Evolutionary conservation across 306 rosid species (phyloP), one percentile per base, ranked within the genome.

Genomic region (Calophaca sinica): DNA sequence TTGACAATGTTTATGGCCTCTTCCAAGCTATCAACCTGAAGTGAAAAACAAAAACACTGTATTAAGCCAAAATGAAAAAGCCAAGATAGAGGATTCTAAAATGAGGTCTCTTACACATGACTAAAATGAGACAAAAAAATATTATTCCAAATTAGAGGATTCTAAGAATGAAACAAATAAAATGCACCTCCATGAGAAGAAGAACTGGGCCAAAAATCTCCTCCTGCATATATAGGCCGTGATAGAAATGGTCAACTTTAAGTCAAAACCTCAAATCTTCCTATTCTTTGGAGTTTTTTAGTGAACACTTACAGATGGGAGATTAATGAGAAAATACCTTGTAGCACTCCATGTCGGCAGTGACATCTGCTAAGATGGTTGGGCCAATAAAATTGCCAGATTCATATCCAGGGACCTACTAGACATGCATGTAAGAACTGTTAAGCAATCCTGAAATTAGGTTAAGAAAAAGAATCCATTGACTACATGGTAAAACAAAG

Each of bases 201-300:
- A 90, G 96, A 81, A 90, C 93, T 28, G 96, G 96, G 20, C 96
- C 96, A 76, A 90, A 90, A 69, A 90, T 90, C 76, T 88, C 96
- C 79, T 88, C 96, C 96, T 88, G 85, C 79, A 78, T n/a, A n/a
- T n/a, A n/a, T 65, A 61, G 31, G 55, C 32, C 28, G 52, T 62
- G 49, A 70, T 33, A 28, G 9, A 9, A 46, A 61, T 8, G 28
- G 28, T 62, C 51, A 70, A 60, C 29, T 15, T 31, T 2, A 60
- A 32, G 15, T 55, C 26, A 31, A 59, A 28, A 50, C 29, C 70
- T 69, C 51, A 49, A 51, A 9, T 44, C 36, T 7, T 46, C 68
- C 49, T 62, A 49, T 38, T 58, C 38, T 32, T 11, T 7, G 68
- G 29, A 64, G n/a, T 50, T 33, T 4, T 33, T 41, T 39, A 14